phyloP scores from a whole-genome alignment of 2,329 filamentous ascomycete species.

The Penicillium sp. region DNA sequence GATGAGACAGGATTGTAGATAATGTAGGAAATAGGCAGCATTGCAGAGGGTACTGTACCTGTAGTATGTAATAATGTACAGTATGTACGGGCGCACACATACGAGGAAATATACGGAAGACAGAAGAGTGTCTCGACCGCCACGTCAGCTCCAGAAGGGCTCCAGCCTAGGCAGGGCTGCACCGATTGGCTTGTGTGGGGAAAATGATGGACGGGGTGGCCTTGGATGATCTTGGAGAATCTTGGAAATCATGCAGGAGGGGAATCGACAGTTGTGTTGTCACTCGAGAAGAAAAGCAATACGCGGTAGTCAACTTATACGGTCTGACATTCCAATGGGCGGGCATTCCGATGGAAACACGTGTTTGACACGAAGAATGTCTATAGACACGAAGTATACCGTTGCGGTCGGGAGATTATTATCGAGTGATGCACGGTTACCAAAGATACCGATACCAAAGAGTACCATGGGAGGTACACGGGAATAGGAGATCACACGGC shows the following conservation, averaged over 20 bases:
- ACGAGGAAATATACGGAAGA: background rate
- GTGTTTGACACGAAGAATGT: slow-evolving; percentile 16
- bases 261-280: no score
- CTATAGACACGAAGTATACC: background rate
- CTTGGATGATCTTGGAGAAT: slow-evolving; percentile 9
- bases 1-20: background rate
- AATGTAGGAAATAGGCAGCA: no score
- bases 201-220: slow-evolving; percentile 4
- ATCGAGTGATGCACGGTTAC: background rate
- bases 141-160: slow-evolving; percentile 17
- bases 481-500: background rate
- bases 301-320: background rate
- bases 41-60: no score
- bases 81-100: background rate
- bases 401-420: background rate
- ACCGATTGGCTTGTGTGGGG: slow-evolving; percentile 24
- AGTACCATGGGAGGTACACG: background rate
- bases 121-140: background rate
- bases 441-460: background rate
- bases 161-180: slow-evolving; percentile 5
- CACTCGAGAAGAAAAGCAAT: background rate
- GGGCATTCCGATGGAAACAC: slow-evolving; percentile 18
- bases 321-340: slow-evolving; percentile 1
- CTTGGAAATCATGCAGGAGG: background rate
- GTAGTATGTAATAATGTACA: no score